Base-by-base conservation (phyloP, 257 asterid species). In the Salvia miltiorrhiza region DNA sequence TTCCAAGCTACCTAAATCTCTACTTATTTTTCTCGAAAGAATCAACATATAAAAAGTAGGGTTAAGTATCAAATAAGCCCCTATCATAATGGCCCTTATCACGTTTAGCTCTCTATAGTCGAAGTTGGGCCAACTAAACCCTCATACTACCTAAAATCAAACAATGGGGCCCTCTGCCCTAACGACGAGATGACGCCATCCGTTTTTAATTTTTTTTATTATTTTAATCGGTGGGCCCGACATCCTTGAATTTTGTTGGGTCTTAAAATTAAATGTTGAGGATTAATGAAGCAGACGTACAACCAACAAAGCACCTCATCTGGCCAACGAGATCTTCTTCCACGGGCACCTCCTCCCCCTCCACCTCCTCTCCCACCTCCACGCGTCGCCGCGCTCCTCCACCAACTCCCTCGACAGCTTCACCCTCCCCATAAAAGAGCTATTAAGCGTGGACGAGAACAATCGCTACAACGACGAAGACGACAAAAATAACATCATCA, bases 321-420 rank as follows among this genome's bases (percentile, higher is more conserved):
- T 97, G n/a, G 98, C 98, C 0, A 97, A 90, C 43, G 96, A 93
- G 0, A 93, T 93, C 59, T 93, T 93, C 85, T 93, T 85, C 75
- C 95, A 83, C 65, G 98, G 98, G 68, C 98, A 90, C 83, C 64
- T 93, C 13, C 94, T 93, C 7, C 98, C 98, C 65, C 94, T 93
- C 76, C 98, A 88, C 71, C 88, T 84, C 80, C 81, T 87, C 62
- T 79, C 96, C 67, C 88, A 84, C 69, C 92, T 76, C 10, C 94
- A 76, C 61, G 54, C 76, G 72, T 87, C 95, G 0, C 94, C 96
- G 13, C 93, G 93, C 74, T 68, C 90, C 65, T 87, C 96, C 74
- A 83, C 87, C 20, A 85, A 85, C 7, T 86, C 95, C 1, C 0
- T 85, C 28, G 96, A 86, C 56, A 87, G 84, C 41, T 83, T 83